A percentile compares a stretch with the other conserved stretches of the same genome.
phyloP scores from a whole-genome alignment of 2,329 filamentous ascomycete species.

The Teratosphaeria zuluensis region DNA sequence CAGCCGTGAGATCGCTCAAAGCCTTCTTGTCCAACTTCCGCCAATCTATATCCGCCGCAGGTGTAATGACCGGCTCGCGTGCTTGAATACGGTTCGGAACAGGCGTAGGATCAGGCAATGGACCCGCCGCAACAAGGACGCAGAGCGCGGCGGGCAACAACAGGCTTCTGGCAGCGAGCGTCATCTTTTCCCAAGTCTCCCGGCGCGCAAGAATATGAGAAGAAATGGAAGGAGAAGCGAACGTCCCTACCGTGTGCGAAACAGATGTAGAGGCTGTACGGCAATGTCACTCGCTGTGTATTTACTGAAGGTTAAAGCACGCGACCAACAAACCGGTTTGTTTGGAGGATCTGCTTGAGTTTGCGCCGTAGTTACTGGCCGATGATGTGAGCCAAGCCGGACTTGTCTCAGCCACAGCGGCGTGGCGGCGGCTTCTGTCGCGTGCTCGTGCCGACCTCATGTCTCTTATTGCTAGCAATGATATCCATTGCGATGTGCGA shows the following conservation, averaged over 20 bases:
- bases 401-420: not conserved
- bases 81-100: constrained; percentile 9
- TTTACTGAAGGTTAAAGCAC: not conserved
- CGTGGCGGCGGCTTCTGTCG: too few species aligned
- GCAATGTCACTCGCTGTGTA: not conserved
- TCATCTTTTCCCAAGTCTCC: not conserved
- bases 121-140: constrained; percentile 16
- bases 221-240: not conserved
- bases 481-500: not conserved
- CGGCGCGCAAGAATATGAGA: not conserved
- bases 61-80: constrained; percentile 39
- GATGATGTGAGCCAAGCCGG: not conserved
- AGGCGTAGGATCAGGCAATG: constrained; percentile 8
- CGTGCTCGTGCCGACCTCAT: not conserved
- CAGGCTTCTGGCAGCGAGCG: constrained; percentile 10
- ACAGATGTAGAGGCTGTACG: not conserved
- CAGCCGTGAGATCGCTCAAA: constrained; percentile 37
- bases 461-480: not conserved
- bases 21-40: not conserved
- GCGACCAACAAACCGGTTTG: not conserved
- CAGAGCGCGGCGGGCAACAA: constrained; percentile 18
- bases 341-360: not conserved
- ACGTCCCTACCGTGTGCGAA: not conserved
- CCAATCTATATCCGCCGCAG: constrained; percentile 31
- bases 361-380: not conserved